Conservation (phyloP, 139 green algal genomes). For the Parachlorella kessleri region DNA sequence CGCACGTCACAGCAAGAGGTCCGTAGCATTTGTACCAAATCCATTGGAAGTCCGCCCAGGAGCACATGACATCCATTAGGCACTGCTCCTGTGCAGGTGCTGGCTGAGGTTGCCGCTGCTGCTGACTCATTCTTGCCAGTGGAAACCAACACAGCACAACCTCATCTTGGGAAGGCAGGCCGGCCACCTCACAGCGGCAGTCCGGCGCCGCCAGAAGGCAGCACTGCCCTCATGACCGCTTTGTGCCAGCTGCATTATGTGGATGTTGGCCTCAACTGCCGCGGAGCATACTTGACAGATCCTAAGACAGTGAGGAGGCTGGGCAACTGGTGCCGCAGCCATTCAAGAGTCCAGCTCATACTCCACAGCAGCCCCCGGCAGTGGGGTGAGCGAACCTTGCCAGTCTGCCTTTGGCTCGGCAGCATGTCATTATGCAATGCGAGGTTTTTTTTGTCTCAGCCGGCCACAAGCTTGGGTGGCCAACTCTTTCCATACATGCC, state of each 20-base stretch:
- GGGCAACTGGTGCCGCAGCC: not conserved
- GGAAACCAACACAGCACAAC: too few species aligned
- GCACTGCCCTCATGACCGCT: not conserved
- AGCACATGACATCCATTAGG: too few species aligned
- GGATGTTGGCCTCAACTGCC: conserved; percentile 64
- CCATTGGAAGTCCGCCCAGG: too few species aligned
- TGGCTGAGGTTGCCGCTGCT: too few species aligned
- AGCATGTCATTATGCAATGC: not conserved
- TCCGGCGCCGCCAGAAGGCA: not conserved
- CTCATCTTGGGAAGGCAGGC: too few species aligned
- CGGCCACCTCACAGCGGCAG: too few species aligned
- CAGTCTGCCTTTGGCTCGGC: not conserved
- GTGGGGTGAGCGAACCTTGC: conserved; percentile 30
- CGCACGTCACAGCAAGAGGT: too few species aligned
- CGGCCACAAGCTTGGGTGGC: not conserved
- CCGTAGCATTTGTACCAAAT: too few species aligned
- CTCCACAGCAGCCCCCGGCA: conserved; percentile 61
- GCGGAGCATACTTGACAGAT: conserved; percentile 51
- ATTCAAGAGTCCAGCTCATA: conserved; percentile 1
- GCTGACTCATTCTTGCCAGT: too few species aligned
- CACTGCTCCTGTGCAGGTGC: too few species aligned
- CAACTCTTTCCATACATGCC: too few species aligned
- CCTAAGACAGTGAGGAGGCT: not conserved
- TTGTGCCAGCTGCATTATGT: conserved; percentile 56
- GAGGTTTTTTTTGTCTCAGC: not conserved